Evolutionary conservation across 345 rosid species (phyloP).

Genomic region (Trapa incisa): DNA sequence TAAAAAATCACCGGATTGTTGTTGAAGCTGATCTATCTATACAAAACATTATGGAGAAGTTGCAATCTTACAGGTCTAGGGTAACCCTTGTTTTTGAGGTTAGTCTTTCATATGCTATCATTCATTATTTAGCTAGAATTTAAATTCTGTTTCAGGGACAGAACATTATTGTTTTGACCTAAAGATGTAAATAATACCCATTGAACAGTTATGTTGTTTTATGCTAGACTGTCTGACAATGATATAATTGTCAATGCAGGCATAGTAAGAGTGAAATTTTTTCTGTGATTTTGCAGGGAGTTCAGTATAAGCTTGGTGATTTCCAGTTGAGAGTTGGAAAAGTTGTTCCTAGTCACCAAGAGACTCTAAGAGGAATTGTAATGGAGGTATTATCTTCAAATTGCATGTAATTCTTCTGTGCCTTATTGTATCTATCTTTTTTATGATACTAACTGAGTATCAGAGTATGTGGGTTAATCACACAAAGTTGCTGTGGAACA

Average conservation of each 20-base stretch:
- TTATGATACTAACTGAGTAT: not conserved
- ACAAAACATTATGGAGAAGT: conserved; percentile 83
- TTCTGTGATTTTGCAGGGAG: conserved; percentile 36
- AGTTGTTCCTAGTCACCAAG: conserved; percentile 69
- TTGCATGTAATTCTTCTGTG: not conserved
- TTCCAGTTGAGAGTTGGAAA: conserved; percentile 83
- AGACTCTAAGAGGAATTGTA: conserved; percentile 75
- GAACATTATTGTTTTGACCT: not conserved
- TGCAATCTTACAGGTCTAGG: conserved; percentile 78
- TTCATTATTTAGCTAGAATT: not conserved
- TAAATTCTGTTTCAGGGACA: not conserved
- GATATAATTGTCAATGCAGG: not conserved
- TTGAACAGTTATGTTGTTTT: not conserved
- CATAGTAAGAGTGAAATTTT: not conserved
- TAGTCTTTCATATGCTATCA: not conserved
- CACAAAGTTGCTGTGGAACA: too few species aligned
- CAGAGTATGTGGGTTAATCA: too few species aligned
- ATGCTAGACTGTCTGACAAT: not conserved
- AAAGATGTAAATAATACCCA: not conserved
- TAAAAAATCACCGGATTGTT: conserved; percentile 54
- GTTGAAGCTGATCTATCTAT: conserved; percentile 71
- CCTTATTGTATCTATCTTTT: not conserved
- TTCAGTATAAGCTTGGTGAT: conserved; percentile 82
- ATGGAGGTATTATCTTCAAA: conserved; percentile 60
- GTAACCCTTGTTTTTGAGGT: conserved; percentile 72